A percentile compares a stretch with the other conserved stretches of the same genome.
Conservation (phyloP, 2,329 filamentous ascomycete species). For the Ambrosiella cleistominuta region DNA sequence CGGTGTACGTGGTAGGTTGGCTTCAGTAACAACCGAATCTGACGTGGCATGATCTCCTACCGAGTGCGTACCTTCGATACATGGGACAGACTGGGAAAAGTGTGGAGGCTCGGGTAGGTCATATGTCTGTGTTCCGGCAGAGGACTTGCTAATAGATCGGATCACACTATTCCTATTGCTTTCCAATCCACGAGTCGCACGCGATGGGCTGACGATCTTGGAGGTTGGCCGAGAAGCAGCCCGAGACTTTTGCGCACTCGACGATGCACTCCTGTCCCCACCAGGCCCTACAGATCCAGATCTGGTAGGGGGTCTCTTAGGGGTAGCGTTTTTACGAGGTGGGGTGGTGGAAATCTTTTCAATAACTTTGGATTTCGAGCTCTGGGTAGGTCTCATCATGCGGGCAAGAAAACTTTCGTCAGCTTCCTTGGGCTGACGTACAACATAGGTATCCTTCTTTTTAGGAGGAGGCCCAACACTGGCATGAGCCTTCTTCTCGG, state of each 20-base stretch:
- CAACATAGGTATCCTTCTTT: conserved; percentile 28
- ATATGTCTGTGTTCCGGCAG: background rate
- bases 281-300: conserved; percentile 1
- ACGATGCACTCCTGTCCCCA: conserved; percentile 8
- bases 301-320: conserved; percentile 9
- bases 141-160: conserved; percentile 1
- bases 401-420: conserved; percentile 60
- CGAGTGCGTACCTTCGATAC: background rate
- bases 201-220: conserved; percentile 5
- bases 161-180: background rate
- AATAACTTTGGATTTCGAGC: conserved; percentile 47
- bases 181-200: background rate
- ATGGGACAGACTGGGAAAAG: background rate
- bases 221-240: conserved; percentile 10
- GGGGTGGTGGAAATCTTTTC: conserved; percentile 41
- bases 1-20: conserved; percentile 7
- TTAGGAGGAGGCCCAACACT: conserved; percentile 43
- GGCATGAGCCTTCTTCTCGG: conserved; percentile 25
- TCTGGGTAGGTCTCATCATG: conserved; percentile 63
- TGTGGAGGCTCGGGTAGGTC: background rate
- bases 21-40: conserved; percentile 3
- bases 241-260: conserved; percentile 7
- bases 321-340: conserved; percentile 23
- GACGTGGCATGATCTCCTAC: background rate
- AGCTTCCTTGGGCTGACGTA: conserved; percentile 35